These are phyloP conservation scores for Myxozyma geophila DNA, from an alignment of 805 yeast genomes.

Conservation along the genomic window DNA sequence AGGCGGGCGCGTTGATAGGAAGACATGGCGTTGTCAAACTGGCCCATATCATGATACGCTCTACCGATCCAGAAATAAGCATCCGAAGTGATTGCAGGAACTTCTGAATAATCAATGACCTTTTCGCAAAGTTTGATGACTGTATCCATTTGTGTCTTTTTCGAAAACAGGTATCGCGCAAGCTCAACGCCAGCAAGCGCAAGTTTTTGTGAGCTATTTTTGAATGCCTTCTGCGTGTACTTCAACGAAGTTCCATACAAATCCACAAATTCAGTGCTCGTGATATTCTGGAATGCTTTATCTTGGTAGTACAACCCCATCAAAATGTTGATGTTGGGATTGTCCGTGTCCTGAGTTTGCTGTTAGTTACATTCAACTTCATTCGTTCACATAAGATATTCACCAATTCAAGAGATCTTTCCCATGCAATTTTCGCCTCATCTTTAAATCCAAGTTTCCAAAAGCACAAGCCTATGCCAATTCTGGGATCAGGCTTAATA, in stretches of 20 bases:
- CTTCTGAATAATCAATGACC: constrained; percentile 50
- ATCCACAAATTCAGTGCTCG: constrained; percentile 59
- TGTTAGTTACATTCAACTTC: not conserved
- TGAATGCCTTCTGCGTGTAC: constrained; percentile 48
- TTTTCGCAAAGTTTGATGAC: constrained; percentile 62
- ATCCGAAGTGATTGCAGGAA: constrained; percentile 58
- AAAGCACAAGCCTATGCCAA: constrained; percentile 92
- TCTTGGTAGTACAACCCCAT: constrained; percentile 72
- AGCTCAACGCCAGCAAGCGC: constrained; percentile 64
- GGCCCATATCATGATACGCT: constrained; percentile 62
- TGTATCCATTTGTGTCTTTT: constrained; percentile 56
- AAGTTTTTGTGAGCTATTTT: constrained; percentile 51
- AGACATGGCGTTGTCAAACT: constrained; percentile 71
- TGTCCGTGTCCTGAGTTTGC: constrained; percentile 52
- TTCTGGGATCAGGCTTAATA: constrained; percentile 85
- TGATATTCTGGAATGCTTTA: constrained; percentile 60
- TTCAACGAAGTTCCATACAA: constrained; percentile 64
- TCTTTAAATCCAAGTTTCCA: constrained; percentile 82
- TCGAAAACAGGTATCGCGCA: constrained; percentile 73
- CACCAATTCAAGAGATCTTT: constrained; percentile 65
- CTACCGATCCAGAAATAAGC: constrained; percentile 87
- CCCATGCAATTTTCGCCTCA: constrained; percentile 83
- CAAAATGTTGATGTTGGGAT: constrained; percentile 65
- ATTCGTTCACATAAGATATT: not conserved
- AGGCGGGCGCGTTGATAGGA: constrained; percentile 73